These are phyloP conservation scores for Blastocystis sp. DNA, from an alignment of 352 stramenopile genomes.

Conservation along the genomic window DNA sequence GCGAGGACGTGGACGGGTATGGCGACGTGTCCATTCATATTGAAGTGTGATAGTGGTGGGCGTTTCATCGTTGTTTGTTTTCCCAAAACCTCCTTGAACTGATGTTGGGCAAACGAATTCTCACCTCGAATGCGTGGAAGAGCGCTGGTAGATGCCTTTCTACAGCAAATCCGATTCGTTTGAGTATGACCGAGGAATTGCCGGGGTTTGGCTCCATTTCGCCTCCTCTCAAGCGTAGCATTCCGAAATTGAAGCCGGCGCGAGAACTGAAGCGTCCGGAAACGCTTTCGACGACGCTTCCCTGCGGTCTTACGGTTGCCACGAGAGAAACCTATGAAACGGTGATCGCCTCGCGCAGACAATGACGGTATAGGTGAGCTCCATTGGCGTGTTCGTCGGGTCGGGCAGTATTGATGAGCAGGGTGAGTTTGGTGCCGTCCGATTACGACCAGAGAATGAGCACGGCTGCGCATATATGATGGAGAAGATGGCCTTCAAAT, in stretches of 20 bases:
- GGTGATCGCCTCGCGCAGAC: not conserved
- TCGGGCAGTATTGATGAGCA: slow-evolving; percentile 84
- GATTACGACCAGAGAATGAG: slow-evolving; percentile 4
- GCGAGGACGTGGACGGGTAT: not conserved
- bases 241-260: slow-evolving; percentile 84
- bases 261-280: slow-evolving; percentile 82
- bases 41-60: not conserved
- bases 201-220: not conserved
- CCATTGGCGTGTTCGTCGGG: slow-evolving; percentile 85
- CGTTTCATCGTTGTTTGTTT: slow-evolving; percentile 26
- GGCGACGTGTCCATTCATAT: not conserved
- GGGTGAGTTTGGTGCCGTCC: slow-evolving; percentile 72
- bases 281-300: slow-evolving; percentile 83
- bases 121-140: not conserved
- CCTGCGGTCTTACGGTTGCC: slow-evolving; percentile 85
- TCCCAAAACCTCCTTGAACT: not conserved
- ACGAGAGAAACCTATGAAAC: slow-evolving; percentile 86
- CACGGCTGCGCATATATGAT: slow-evolving; percentile 83
- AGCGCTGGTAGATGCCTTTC: not conserved
- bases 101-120: not conserved
- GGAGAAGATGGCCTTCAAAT: slow-evolving; percentile 87
- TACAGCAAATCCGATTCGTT: not conserved
- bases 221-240: slow-evolving; percentile 72
- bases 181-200: slow-evolving; percentile 59
- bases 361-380: slow-evolving; percentile 79